Evolutionary conservation across 106 monocot species (phyloP).

Genomic region (Dioscorea zingiberensis): DNA sequence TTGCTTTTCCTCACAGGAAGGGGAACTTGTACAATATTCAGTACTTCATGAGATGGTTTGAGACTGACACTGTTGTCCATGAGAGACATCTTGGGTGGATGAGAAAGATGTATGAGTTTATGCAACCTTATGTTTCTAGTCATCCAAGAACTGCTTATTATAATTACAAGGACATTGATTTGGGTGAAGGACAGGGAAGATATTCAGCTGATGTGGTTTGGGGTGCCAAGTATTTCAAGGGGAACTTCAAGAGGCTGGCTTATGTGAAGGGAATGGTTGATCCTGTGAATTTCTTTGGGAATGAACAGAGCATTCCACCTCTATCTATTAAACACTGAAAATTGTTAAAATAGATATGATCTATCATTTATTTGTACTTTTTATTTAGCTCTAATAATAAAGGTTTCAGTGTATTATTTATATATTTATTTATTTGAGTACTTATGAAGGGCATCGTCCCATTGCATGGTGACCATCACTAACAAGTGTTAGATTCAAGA

Average conservation of each 20-base stretch:
- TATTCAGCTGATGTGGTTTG: slow-evolving; percentile 9
- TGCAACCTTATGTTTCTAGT: slow-evolving; percentile 27
- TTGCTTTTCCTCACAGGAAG: slow-evolving; percentile 24
- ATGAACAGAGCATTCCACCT: slow-evolving; percentile 28
- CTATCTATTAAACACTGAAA: background rate
- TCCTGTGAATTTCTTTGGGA: slow-evolving; percentile 28
- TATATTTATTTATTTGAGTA: no score
- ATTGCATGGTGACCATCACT: no score
- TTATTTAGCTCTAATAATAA: no score
- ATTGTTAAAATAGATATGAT: no score
- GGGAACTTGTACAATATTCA: slow-evolving; percentile 22
- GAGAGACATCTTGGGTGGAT: slow-evolving; percentile 14
- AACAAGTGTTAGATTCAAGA: no score
- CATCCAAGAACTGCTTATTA: slow-evolving; percentile 19
- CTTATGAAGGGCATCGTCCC: no score
- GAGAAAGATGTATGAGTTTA: slow-evolving; percentile 17
- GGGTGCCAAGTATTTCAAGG: slow-evolving; percentile 26
- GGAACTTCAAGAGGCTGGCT: slow-evolving; percentile 22
- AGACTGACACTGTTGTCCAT: background rate
- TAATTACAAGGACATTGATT: slow-evolving; percentile 13
- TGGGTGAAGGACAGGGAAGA: background rate
- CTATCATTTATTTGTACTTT: no score
- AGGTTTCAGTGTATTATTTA: no score
- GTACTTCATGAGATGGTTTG: slow-evolving; percentile 9
- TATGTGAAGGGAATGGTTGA: slow-evolving; percentile 25